A percentile compares a stretch with the other conserved stretches of the same genome.
Conservation (phyloP, 148 eudicot species). For the Spergularia marina region DNA sequence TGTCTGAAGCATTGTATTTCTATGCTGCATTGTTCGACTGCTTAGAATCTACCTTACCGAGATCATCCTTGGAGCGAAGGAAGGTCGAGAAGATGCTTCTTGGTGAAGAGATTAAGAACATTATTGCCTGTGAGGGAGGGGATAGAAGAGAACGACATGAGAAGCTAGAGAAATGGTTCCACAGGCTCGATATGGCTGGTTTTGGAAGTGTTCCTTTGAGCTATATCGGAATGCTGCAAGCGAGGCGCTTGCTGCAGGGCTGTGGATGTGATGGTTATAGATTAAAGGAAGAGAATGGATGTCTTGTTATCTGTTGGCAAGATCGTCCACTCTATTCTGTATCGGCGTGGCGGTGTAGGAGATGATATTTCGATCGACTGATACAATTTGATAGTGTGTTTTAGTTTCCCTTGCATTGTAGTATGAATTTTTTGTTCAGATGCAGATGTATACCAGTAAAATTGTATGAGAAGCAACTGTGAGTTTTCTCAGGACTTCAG, state of each 20-base stretch:
- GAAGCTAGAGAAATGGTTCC: constrained; percentile 83
- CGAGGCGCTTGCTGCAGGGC: constrained; percentile 62
- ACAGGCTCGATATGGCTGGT: constrained; percentile 64
- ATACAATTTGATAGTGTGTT: constrained; percentile 3
- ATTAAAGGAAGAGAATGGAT: constrained; percentile 77
- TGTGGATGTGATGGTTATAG: constrained; percentile 70
- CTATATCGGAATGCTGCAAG: constrained; percentile 71
- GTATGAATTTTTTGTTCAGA: constrained; percentile 20
- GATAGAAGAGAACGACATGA: constrained; percentile 83
- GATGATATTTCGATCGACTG: constrained; percentile 30
- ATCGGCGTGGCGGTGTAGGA: constrained; percentile 81
- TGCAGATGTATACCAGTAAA: constrained; percentile 27
- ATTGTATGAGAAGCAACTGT: constrained; percentile 21
- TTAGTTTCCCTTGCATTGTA: constrained; percentile 16
- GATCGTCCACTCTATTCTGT: constrained; percentile 80
- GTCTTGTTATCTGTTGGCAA: constrained; percentile 88
- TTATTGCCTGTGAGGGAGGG: constrained; percentile 75
- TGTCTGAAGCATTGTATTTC: constrained; percentile 69
- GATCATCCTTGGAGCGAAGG: constrained; percentile 64
- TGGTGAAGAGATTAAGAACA: constrained; percentile 84
- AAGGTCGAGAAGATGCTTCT: constrained; percentile 82
- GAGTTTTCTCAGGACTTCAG: background rate
- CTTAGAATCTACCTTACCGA: constrained; percentile 69
- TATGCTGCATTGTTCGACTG: constrained; percentile 93
- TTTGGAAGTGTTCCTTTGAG: constrained; percentile 67